phyloP scores from a whole-genome alignment of 805 yeast genomes.

The Suhomyces sp. region DNA sequence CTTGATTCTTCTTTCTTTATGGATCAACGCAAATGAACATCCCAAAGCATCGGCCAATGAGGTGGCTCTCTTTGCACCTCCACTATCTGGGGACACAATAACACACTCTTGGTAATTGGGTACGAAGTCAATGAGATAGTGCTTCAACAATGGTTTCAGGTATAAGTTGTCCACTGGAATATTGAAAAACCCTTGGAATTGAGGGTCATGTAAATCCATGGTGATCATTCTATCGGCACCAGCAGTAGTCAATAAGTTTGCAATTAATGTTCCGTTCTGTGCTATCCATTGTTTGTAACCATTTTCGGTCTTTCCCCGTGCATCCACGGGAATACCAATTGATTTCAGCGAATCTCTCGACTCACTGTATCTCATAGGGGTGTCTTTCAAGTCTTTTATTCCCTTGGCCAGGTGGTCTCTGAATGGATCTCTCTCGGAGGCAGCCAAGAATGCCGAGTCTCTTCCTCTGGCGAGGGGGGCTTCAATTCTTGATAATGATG shows the following conservation, averaged over 20 bases:
- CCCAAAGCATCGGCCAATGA: slow-evolving; percentile 89
- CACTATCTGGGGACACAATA: slow-evolving; percentile 96
- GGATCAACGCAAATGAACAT: slow-evolving; percentile 89
- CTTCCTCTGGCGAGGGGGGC: slow-evolving; percentile 3
- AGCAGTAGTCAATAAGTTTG: slow-evolving; percentile 81
- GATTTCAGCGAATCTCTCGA: slow-evolving; percentile 1
- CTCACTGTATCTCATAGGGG: neutral
- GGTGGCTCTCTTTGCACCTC: slow-evolving; percentile 98
- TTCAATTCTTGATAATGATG: slow-evolving; percentile 1
- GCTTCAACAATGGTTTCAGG: slow-evolving; percentile 82
- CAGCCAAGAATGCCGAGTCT: too few species aligned
- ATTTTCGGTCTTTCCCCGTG: slow-evolving; percentile 45
- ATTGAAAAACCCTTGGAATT: slow-evolving; percentile 95
- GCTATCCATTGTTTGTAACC: slow-evolving; percentile 95
- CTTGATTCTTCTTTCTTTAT: slow-evolving; percentile 78
- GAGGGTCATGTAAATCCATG: slow-evolving; percentile 97
- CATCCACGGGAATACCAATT: slow-evolving; percentile 25
- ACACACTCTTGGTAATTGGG: slow-evolving; percentile 84
- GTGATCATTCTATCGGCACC: slow-evolving; percentile 97
- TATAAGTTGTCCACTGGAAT: slow-evolving; percentile 94
- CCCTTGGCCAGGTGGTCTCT: too few species aligned
- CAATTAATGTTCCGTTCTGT: slow-evolving; percentile 89
- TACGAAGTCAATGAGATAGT: slow-evolving; percentile 73
- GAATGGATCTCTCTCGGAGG: slow-evolving; percentile 2
- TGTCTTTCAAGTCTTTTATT: too few species aligned